Percentiles rank a stretch among this genome's conserved stretches.
Conservation (phyloP, 2,329 filamentous ascomycete species). For the Knufia petricola region DNA sequence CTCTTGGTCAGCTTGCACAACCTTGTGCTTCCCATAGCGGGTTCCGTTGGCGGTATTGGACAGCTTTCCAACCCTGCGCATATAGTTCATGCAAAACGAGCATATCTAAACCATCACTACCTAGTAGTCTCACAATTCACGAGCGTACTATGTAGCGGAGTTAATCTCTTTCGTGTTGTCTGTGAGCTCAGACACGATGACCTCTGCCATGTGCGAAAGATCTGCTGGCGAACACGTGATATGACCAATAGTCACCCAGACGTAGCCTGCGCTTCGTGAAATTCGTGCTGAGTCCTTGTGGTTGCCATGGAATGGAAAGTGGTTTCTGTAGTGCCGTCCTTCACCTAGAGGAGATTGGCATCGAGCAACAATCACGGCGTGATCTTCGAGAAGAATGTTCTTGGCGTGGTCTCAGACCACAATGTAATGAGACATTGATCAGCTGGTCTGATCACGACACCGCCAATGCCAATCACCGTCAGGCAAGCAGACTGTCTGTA, state of each 20-base stretch:
- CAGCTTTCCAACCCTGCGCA: background rate
- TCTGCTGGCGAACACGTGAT: no score
- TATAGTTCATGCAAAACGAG: background rate
- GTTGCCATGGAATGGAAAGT: background rate
- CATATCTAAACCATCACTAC: background rate
- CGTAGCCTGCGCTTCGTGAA: no score
- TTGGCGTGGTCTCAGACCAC: background rate
- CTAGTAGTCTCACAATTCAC: no score
- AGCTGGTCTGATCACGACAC: background rate
- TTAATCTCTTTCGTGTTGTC: no score
- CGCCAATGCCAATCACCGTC: background rate
- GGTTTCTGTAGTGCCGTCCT: no score
- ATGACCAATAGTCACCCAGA: no score
- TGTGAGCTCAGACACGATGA: no score
- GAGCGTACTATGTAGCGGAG: no score
- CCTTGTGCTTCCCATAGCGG: background rate
- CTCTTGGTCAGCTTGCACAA: background rate
- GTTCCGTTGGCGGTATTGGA: background rate
- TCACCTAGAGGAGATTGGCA: background rate
- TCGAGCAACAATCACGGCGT: background rate
- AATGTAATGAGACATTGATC: background rate
- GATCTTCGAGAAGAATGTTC: background rate
- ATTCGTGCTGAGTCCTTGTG: background rate
- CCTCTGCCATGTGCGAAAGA: no score
- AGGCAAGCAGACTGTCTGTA: background rate